phyloP scores from a whole-genome alignment of 495 filamentous ascomycete genomes.

The Pyronema domesticum region DNA sequence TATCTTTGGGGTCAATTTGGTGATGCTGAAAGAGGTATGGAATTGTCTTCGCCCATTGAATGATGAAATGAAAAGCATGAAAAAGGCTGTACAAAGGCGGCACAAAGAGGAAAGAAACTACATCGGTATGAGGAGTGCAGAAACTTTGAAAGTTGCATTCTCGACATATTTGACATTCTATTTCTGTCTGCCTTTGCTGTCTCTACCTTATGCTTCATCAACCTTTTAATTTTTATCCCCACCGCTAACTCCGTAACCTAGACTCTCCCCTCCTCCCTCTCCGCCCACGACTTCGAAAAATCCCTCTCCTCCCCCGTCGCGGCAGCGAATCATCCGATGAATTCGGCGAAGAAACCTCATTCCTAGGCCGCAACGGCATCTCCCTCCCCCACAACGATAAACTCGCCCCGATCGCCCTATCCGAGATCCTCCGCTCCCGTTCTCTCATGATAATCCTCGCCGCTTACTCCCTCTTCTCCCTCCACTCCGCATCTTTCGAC shows the following conservation, averaged over 20 bases:
- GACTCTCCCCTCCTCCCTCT: slow-evolving; percentile 16
- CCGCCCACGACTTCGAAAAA: slow-evolving; percentile 12
- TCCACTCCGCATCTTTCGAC: slow-evolving; percentile 32
- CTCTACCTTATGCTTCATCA: too few species aligned
- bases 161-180: too few species aligned
- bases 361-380: slow-evolving; percentile 24
- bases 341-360: slow-evolving; percentile 29
- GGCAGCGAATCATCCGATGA: slow-evolving; percentile 15
- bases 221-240: not conserved
- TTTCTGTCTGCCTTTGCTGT: too few species aligned
- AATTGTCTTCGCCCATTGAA: not conserved
- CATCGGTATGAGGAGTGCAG: too few species aligned
- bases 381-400: slow-evolving; percentile 23
- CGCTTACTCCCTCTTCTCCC: slow-evolving; percentile 30
- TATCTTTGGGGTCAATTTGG: slow-evolving; percentile 25
- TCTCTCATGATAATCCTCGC: slow-evolving; percentile 29
- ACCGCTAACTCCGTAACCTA: slow-evolving; percentile 6
- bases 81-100: not conserved
- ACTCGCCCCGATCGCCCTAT: slow-evolving; percentile 28
- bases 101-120: too few species aligned
- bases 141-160: too few species aligned
- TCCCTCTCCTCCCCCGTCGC: not conserved
- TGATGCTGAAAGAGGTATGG: slow-evolving; percentile 30
- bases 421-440: slow-evolving; percentile 29
- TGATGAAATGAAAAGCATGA: not conserved